Percentiles rank a stretch among this genome's conserved stretches.
phyloP scores from a whole-genome alignment of 169 alveolate genomes.

The Cytauxzoon felis region DNA sequence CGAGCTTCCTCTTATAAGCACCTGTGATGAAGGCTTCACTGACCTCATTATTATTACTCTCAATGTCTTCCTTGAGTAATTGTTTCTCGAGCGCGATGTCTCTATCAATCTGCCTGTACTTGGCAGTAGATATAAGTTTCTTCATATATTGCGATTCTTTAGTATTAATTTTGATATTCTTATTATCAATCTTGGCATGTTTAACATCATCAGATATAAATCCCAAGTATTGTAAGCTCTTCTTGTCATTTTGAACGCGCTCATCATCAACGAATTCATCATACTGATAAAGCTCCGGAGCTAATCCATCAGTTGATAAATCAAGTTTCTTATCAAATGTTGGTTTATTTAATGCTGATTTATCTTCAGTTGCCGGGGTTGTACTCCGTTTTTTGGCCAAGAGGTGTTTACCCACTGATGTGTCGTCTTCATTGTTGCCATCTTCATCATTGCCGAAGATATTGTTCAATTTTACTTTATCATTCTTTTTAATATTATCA shows the following conservation, averaged over 20 bases:
- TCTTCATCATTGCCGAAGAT: too few species aligned
- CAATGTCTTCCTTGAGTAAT: slow-evolving; percentile 57
- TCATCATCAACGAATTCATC: slow-evolving; percentile 11
- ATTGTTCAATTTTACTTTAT: too few species aligned
- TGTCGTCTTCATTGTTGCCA: too few species aligned
- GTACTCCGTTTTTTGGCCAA: too few species aligned
- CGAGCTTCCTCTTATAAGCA: slow-evolving; percentile 73
- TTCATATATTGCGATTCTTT: slow-evolving; percentile 70
- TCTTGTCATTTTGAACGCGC: background rate
- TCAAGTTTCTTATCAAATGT: slow-evolving; percentile 23
- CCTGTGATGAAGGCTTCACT: slow-evolving; percentile 73
- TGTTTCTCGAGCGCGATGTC: slow-evolving; percentile 69
- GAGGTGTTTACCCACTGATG: too few species aligned
- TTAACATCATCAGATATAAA: too few species aligned
- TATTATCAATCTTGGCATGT: slow-evolving; percentile 10
- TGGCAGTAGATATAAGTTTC: slow-evolving; percentile 65
- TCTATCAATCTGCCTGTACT: slow-evolving; percentile 66
- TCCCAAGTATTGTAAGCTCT: slow-evolving; percentile 8
- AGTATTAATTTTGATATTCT: background rate
- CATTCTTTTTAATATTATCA: too few species aligned
- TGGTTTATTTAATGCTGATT: too few species aligned
- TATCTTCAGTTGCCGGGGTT: too few species aligned
- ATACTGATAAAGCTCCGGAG: slow-evolving; percentile 19
- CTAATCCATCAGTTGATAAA: slow-evolving; percentile 17
- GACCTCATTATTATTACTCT: slow-evolving; percentile 36